Evolutionary conservation across 2,329 filamentous ascomycete species (phyloP).

Genomic region (Endocalyx cinctus): DNA sequence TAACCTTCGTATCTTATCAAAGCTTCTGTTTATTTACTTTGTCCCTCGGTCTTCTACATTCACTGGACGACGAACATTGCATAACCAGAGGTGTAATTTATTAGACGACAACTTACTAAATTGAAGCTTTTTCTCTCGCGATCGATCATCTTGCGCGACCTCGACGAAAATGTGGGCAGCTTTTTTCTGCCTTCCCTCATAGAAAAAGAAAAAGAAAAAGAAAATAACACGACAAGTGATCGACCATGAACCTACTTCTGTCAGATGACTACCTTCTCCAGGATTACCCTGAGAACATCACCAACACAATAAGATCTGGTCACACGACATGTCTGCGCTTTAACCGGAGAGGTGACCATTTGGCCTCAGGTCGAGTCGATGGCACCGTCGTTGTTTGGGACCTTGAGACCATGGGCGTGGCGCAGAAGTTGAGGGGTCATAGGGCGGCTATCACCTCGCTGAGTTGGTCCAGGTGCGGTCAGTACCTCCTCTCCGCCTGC

Average conservation of each 20-base stretch:
- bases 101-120: too few species aligned
- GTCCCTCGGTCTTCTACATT: too few species aligned
- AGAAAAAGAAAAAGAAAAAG: background rate
- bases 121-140: too few species aligned
- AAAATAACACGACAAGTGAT: slow-evolving; percentile 15
- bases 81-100: too few species aligned
- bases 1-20: too few species aligned
- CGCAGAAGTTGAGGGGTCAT: slow-evolving; percentile 88
- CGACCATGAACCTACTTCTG: slow-evolving; percentile 53
- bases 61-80: too few species aligned
- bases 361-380: slow-evolving; percentile 90
- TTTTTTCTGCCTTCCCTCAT: too few species aligned
- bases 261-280: slow-evolving; percentile 62
- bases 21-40: too few species aligned
- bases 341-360: slow-evolving; percentile 88
- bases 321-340: slow-evolving; percentile 72
- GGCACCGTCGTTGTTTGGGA: slow-evolving; percentile 96
- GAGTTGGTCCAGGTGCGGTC: slow-evolving; percentile 89
- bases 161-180: too few species aligned
- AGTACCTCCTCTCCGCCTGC: slow-evolving; percentile 86
- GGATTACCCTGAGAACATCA: slow-evolving; percentile 88
- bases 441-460: slow-evolving; percentile 90
- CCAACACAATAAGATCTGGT: slow-evolving; percentile 73
- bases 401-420: slow-evolving; percentile 94
- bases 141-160: too few species aligned